Evolutionary conservation across 2,329 filamentous ascomycete genomes (phyloP).

Genomic region (Lasiodiplodia citricola): DNA sequence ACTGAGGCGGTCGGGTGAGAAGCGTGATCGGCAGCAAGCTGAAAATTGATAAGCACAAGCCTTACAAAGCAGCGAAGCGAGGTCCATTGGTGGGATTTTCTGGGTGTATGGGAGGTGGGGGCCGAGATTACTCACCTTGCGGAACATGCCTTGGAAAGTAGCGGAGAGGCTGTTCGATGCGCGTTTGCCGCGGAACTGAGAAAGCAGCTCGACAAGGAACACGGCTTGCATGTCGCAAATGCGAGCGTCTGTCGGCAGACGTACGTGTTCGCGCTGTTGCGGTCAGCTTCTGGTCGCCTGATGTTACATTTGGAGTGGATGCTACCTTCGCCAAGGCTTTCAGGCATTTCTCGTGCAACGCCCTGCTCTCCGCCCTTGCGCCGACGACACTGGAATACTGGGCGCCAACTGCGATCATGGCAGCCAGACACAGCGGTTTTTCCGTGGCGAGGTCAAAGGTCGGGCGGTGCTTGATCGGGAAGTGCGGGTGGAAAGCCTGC

Average conservation of each 20-base stretch:
- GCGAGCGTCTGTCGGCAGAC: constrained; percentile 31
- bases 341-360: constrained; percentile 48
- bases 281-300: background rate
- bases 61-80: background rate
- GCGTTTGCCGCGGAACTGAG: constrained; percentile 49
- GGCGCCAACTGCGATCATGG: constrained; percentile 52
- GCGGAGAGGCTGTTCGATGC: constrained; percentile 43
- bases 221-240: constrained; percentile 51
- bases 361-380: constrained; percentile 43
- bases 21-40: constrained; percentile 14
- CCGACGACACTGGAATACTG: constrained; percentile 44
- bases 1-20: constrained; percentile 19
- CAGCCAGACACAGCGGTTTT: constrained; percentile 52
- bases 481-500: constrained; percentile 51
- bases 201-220: constrained; percentile 50
- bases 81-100: constrained; percentile 16
- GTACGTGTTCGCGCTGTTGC: constrained; percentile 29
- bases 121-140: constrained; percentile 35
- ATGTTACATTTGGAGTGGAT: background rate
- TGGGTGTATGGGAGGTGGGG: constrained; percentile 25
- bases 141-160: constrained; percentile 46
- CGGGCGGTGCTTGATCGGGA: constrained; percentile 51
- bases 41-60: constrained; percentile 4
- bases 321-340: constrained; percentile 45
- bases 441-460: constrained; percentile 42